Percentiles rank a stretch among this genome's conserved stretches.
phyloP scores from a whole-genome alignment of 2,329 filamentous ascomycete species.

The Aspergillus hortae region DNA sequence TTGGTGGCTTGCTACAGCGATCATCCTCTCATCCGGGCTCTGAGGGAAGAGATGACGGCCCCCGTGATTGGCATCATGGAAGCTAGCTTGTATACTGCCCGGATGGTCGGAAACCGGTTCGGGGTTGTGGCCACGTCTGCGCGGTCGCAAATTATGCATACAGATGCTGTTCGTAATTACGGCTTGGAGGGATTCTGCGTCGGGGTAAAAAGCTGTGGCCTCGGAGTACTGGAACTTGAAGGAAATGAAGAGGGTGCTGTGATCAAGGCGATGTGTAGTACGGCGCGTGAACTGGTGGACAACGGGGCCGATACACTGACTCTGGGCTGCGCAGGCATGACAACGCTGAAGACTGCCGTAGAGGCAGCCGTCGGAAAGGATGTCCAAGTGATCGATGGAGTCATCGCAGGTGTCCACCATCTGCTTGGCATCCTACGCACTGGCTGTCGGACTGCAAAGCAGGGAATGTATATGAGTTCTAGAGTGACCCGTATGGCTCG shows the following conservation, averaged over 20 bases:
- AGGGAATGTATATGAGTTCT: slow-evolving; percentile 26
- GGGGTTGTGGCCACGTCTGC: slow-evolving; percentile 44
- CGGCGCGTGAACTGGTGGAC: slow-evolving; percentile 38
- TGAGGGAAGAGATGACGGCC: slow-evolving; percentile 45
- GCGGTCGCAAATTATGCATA: slow-evolving; percentile 39
- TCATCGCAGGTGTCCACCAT: slow-evolving; percentile 39
- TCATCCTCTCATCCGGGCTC: slow-evolving; percentile 45
- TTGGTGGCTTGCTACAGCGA: slow-evolving; percentile 50
- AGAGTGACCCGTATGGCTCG: slow-evolving; percentile 19
- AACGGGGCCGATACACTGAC: slow-evolving; percentile 43
- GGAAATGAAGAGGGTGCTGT: slow-evolving; percentile 10
- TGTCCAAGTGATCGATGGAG: slow-evolving; percentile 51
- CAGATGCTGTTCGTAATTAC: slow-evolving; percentile 40
- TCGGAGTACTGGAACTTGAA: slow-evolving; percentile 47
- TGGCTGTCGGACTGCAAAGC: slow-evolving; percentile 27
- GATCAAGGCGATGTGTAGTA: slow-evolving; percentile 30
- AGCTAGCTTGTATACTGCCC: slow-evolving; percentile 47
- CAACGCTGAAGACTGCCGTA: slow-evolving; percentile 44
- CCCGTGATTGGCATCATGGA: slow-evolving; percentile 53
- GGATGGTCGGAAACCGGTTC: slow-evolving; percentile 48
- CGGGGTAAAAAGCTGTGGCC: slow-evolving; percentile 40
- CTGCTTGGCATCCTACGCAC: slow-evolving; percentile 23
- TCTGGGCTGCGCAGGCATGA: slow-evolving; percentile 51
- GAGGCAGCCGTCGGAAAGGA: slow-evolving; percentile 45
- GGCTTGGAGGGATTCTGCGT: slow-evolving; percentile 43